phyloP scores from a whole-genome alignment of 495 filamentous ascomycete genomes.

The Penicillium fimorum region DNA sequence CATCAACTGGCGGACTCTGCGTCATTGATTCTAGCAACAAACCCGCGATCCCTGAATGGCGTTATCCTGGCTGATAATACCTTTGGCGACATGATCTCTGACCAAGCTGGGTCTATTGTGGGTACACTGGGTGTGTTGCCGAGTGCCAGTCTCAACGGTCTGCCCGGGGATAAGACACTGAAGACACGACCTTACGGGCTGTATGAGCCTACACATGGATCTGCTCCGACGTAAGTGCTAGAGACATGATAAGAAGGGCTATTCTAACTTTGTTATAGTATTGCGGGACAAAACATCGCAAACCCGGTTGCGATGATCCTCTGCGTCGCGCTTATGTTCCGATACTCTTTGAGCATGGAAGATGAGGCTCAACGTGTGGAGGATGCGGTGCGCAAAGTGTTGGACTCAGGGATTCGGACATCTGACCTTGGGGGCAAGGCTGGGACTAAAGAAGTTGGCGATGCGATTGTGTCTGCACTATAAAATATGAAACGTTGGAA shows the following conservation, averaged over 20 bases:
- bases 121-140: slow-evolving; percentile 51
- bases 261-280: slow-evolving; percentile 15
- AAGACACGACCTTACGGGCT: slow-evolving; percentile 39
- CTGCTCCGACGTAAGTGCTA: slow-evolving; percentile 39
- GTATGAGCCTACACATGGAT: slow-evolving; percentile 46
- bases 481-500: slow-evolving; percentile 36
- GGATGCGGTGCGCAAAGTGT: slow-evolving; percentile 71
- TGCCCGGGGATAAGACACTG: slow-evolving; percentile 36
- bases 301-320: slow-evolving; percentile 82
- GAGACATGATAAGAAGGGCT: neutral
- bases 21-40: slow-evolving; percentile 48
- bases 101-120: slow-evolving; percentile 48
- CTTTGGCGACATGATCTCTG: slow-evolving; percentile 54
- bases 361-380: slow-evolving; percentile 72
- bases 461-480: slow-evolving; percentile 73
- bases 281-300: slow-evolving; percentile 40
- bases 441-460: slow-evolving; percentile 74
- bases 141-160: slow-evolving; percentile 47
- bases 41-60: slow-evolving; percentile 49
- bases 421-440: slow-evolving; percentile 74
- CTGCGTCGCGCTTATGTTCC: slow-evolving; percentile 87
- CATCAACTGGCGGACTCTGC: slow-evolving; percentile 52
- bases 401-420: slow-evolving; percentile 73
- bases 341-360: slow-evolving; percentile 79
- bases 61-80: slow-evolving; percentile 52